Evolutionary conservation across 345 rosid species (phyloP).

Genomic region (Pistacia atlantica): DNA sequence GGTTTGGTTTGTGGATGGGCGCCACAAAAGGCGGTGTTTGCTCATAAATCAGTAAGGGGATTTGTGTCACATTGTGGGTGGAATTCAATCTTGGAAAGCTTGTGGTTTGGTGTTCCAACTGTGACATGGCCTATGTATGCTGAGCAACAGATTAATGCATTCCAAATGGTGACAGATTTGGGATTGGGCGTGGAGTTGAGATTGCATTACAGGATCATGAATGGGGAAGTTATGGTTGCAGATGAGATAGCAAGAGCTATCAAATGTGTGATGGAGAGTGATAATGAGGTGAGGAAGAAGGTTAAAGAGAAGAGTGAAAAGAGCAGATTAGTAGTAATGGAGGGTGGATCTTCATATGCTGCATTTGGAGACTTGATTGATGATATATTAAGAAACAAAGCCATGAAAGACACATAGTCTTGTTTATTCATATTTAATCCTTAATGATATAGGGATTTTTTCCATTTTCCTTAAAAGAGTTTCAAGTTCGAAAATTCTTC

Average conservation of each 20-base stretch:
- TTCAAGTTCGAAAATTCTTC: too few relatives aligned
- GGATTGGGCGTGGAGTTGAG: conserved; percentile 22
- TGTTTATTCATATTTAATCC: too few relatives aligned
- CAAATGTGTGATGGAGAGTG: conserved; percentile 26
- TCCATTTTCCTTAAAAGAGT: too few relatives aligned
- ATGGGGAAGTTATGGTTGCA: background rate
- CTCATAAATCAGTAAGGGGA: conserved; percentile 28
- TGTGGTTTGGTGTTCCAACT: conserved; percentile 32
- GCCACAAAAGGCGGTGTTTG: conserved; percentile 23
- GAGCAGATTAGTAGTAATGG: conserved; percentile 13
- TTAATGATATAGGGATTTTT: too few relatives aligned
- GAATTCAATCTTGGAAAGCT: conserved; percentile 42
- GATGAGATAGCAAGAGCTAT: conserved; percentile 33
- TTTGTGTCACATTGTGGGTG: conserved; percentile 49
- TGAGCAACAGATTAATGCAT: conserved; percentile 42
- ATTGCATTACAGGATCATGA: background rate
- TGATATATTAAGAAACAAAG: background rate
- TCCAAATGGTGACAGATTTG: conserved; percentile 24
- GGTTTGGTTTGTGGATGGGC: conserved; percentile 29
- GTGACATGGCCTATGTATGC: conserved; percentile 34
- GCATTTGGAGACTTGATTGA: conserved; percentile 17
- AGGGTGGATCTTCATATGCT: conserved; percentile 36
- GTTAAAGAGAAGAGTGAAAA: conserved; percentile 23
- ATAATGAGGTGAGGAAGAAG: conserved; percentile 5
- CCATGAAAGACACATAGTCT: too few relatives aligned